phyloP scores from a whole-genome alignment of 495 filamentous ascomycete species.

The Lichina pygmaea region DNA sequence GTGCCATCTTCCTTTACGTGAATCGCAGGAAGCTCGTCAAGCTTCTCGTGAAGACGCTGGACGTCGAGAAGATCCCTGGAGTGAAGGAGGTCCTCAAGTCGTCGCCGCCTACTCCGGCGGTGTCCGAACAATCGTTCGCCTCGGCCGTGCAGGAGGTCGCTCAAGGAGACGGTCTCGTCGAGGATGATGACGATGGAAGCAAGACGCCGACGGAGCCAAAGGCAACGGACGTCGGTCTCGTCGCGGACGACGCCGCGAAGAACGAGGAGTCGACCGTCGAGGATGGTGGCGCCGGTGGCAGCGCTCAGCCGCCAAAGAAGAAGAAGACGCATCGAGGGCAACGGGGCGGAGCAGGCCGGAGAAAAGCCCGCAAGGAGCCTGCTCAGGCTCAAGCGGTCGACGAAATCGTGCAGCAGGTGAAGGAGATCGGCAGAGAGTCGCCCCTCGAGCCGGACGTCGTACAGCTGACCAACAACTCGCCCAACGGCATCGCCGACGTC shows the following conservation, averaged over 20 bases:
- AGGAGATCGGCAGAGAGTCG: constrained; percentile 4
- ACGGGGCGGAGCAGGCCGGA: constrained; percentile 52
- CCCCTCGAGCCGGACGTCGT: constrained; percentile 22
- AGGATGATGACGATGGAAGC: neutral
- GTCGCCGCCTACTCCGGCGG: constrained; percentile 17
- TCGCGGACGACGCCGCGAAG: neutral
- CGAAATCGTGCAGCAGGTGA: constrained; percentile 10
- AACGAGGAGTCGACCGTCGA: constrained; percentile 3
- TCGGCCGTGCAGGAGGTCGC: neutral
- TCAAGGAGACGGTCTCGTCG: neutral
- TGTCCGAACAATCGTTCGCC: constrained; percentile 4
- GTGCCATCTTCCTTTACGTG: constrained; percentile 21
- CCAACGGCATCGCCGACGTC: constrained; percentile 22
- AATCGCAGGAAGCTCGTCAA: constrained; percentile 22
- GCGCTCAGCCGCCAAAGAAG: constrained; percentile 27
- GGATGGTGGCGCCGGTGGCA: constrained; percentile 14
- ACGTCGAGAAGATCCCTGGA: constrained; percentile 22
- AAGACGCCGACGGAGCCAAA: neutral
- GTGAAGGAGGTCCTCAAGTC: constrained; percentile 18
- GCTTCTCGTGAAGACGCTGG: constrained; percentile 22
- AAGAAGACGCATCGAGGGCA: constrained; percentile 63
- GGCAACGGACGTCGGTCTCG: neutral
- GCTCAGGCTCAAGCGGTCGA: constrained; percentile 9
- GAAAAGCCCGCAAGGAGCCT: constrained; percentile 25
- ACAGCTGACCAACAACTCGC: constrained; percentile 9